Percentiles rank a stretch among this genome's conserved stretches.
Conservation (phyloP, 1,284 basidiomycete genomes). For the Ustilago tritici region DNA sequence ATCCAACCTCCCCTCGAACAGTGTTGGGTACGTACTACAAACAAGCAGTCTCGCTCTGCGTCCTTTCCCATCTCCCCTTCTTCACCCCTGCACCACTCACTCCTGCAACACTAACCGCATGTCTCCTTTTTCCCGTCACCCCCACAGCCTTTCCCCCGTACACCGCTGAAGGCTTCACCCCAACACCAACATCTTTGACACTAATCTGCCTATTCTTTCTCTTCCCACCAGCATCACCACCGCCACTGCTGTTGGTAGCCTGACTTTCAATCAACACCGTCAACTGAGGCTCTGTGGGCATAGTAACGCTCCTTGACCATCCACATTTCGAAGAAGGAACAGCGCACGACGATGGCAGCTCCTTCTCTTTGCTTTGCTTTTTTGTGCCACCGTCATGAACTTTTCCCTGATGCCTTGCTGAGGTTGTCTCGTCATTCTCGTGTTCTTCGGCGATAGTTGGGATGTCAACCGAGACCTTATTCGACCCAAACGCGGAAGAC, state of each 20-base stretch:
- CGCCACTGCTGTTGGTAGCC: background rate
- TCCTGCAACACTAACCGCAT: slow-evolving; percentile 2
- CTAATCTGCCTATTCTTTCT: background rate
- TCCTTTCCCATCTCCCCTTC: slow-evolving; percentile 15
- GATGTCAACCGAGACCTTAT: slow-evolving; percentile 26
- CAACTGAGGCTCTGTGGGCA: slow-evolving; percentile 22
- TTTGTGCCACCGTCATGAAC: slow-evolving; percentile 39
- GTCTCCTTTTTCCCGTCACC: slow-evolving; percentile 4
- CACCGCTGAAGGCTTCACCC: slow-evolving; percentile 19
- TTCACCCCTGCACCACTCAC: background rate
- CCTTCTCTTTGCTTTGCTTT: slow-evolving; percentile 28
- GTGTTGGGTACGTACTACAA: background rate
- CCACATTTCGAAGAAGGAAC: slow-evolving; percentile 14
- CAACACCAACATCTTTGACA: slow-evolving; percentile 16
- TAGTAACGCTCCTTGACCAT: slow-evolving; percentile 20
- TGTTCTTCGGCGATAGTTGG: slow-evolving; percentile 26
- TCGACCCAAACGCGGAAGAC: background rate
- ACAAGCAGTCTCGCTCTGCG: slow-evolving; percentile 27
- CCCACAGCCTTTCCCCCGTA: slow-evolving; percentile 14
- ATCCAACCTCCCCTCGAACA: background rate
- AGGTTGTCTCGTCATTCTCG: slow-evolving; percentile 6
- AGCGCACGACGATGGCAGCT: slow-evolving; percentile 42
- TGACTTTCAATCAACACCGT: slow-evolving; percentile 29
- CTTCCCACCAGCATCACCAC: background rate
- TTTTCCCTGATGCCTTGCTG: slow-evolving; percentile 34